Percentiles rank a stretch among this genome's conserved stretches.
These are phyloP conservation scores for Xylaria sp. DNA, from an alignment of 2,329 filamentous ascomycete species.

Conservation along the genomic window DNA sequence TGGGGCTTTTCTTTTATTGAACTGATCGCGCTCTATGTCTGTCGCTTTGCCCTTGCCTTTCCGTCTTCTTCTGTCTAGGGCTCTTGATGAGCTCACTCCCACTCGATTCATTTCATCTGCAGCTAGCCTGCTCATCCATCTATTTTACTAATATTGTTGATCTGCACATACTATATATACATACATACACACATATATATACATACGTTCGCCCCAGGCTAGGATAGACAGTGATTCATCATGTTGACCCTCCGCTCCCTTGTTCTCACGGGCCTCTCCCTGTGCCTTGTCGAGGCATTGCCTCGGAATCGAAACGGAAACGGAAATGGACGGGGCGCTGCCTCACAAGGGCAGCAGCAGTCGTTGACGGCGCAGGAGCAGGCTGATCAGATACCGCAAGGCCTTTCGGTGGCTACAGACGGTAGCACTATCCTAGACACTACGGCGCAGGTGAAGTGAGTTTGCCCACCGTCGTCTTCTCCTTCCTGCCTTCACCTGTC, in stretches of 20 bases:
- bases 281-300: conserved; percentile 42
- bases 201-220: conserved; percentile 4
- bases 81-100: conserved; percentile 40
- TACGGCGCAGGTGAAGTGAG: conserved; percentile 65
- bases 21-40: neutral
- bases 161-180: conserved; percentile 1
- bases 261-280: conserved; percentile 39
- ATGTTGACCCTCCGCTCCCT: conserved; percentile 48
- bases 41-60: conserved; percentile 12
- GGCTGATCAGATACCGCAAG: conserved; percentile 49
- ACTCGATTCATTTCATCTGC: conserved; percentile 25
- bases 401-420: conserved; percentile 60
- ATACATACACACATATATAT: conserved; percentile 14
- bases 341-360: conserved; percentile 30
- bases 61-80: conserved; percentile 21
- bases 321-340: conserved; percentile 17
- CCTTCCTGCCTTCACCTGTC: neutral
- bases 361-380: conserved; percentile 44
- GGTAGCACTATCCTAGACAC: conserved; percentile 66
- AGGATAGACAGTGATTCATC: neutral
- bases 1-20: neutral
- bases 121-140: conserved; percentile 12
- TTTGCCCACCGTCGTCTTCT: neutral
- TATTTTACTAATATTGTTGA: conserved; percentile 4
- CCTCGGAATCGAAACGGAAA: conserved; percentile 37